Evolutionary conservation across 1,284 basidiomycete species (phyloP).

Genomic region (Cutaneotrichosporon spelunceum): DNA sequence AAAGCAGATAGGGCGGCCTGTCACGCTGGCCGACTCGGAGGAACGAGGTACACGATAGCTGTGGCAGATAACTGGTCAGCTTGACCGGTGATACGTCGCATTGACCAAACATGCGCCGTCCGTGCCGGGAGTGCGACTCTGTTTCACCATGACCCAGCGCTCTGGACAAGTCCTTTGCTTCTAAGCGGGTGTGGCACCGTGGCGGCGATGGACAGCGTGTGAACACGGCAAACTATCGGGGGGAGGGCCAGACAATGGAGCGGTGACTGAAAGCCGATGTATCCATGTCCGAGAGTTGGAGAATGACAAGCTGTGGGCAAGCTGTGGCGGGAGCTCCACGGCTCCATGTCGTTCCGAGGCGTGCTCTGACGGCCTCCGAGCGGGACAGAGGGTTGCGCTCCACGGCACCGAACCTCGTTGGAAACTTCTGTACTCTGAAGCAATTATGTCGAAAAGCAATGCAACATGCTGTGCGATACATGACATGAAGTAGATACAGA

Average conservation of each 20-base stretch:
- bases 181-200: too few relatives aligned
- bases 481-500: neutral
- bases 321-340: too few relatives aligned
- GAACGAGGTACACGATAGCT: neutral
- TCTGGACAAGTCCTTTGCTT: too few relatives aligned
- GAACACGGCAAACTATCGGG: neutral
- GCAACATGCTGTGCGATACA: neutral
- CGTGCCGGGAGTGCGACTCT: too few relatives aligned
- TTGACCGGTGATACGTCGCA: neutral
- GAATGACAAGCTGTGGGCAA: too few relatives aligned
- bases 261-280: too few relatives aligned
- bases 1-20: neutral
- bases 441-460: neutral
- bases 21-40: neutral
- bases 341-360: too few relatives aligned
- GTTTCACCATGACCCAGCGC: too few relatives aligned
- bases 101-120: neutral
- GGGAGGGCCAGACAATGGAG: neutral
- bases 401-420: neutral
- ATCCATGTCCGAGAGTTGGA: too few relatives aligned
- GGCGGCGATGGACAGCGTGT: neutral
- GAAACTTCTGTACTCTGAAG: neutral
- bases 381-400: too few relatives aligned
- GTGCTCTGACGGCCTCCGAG: too few relatives aligned
- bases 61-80: neutral